These are phyloP conservation scores for Backusella parvicylindrica DNA, from an alignment of 192 early-diverging fungal genomes.

Conservation along the genomic window DNA sequence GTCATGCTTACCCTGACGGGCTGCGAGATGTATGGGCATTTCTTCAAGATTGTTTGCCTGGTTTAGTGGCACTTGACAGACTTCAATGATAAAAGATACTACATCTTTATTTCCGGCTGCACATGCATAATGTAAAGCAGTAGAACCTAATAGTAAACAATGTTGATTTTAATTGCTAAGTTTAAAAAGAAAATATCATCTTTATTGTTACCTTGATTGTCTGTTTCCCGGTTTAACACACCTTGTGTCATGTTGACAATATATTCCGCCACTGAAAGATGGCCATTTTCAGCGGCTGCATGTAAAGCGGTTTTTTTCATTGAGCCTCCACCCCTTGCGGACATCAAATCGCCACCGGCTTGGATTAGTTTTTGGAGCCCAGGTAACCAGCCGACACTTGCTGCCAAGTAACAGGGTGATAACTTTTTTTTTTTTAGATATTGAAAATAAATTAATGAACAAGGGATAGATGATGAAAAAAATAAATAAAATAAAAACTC, in stretches of 20 bases:
- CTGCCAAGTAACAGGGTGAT: conserved; percentile 31
- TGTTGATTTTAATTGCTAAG: background rate
- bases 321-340: conserved; percentile 11
- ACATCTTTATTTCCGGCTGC: conserved; percentile 19
- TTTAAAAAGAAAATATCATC: background rate
- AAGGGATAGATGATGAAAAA: background rate
- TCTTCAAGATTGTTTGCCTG: conserved; percentile 21
- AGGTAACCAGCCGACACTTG: conserved; percentile 27
- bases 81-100: conserved; percentile 14
- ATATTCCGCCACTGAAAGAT: conserved; percentile 9
- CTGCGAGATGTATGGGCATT: conserved; percentile 29
- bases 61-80: conserved; percentile 12
- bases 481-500: background rate
- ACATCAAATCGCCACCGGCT: conserved; percentile 25
- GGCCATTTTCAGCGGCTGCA: conserved; percentile 8
- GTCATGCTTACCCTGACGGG: conserved; percentile 20
- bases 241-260: background rate
- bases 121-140: conserved; percentile 28
- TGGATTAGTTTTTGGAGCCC: conserved; percentile 30
- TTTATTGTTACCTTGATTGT: conserved; percentile 11
- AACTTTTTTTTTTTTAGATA: background rate
- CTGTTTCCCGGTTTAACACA: background rate
- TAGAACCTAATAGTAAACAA: conserved; percentile 13
- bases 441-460: background rate
- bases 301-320: conserved; percentile 14